Percentiles rank a stretch among this genome's conserved stretches.
phyloP scores from a whole-genome alignment of 257 asterid genomes.

The Cinchona pubescens region DNA sequence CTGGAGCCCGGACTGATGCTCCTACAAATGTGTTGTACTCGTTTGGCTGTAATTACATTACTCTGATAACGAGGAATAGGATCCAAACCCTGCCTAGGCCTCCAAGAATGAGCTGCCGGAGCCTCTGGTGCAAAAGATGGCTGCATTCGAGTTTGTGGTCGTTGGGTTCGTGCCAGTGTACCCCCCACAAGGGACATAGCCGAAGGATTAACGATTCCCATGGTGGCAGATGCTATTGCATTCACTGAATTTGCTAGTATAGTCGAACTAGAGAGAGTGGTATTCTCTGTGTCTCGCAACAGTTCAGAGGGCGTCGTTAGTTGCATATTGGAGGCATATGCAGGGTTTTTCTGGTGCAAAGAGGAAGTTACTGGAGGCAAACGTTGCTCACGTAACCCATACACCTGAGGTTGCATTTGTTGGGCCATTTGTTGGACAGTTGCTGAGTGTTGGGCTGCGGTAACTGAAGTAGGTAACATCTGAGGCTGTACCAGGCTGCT shows the following conservation, averaged over 20 bases:
- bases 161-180: conserved; percentile 24
- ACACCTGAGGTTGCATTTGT: conserved; percentile 28
- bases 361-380: conserved; percentile 25
- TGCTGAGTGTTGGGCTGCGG: conserved; percentile 37
- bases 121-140: conserved; percentile 35
- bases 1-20: conserved; percentile 26
- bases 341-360: conserved; percentile 22
- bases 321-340: conserved; percentile 36
- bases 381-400: conserved; percentile 38
- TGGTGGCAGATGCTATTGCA: conserved; percentile 20
- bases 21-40: conserved; percentile 27
- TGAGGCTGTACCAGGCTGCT: conserved; percentile 25
- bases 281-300: conserved; percentile 31
- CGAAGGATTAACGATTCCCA: conserved; percentile 27
- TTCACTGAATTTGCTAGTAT: conserved; percentile 28
- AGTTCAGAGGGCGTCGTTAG: conserved; percentile 34
- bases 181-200: conserved; percentile 9
- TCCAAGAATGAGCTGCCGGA: conserved; percentile 26
- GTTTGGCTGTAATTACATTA: conserved; percentile 30
- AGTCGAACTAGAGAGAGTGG: conserved; percentile 31
- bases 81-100: conserved; percentile 40
- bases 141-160: conserved; percentile 24
- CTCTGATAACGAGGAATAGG: conserved; percentile 34
- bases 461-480: conserved; percentile 28
- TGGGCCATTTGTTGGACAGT: conserved; percentile 31